These are phyloP conservation scores for Acmispon strigosus DNA, from an alignment of 306 rosid species.

Conservation along the genomic window DNA sequence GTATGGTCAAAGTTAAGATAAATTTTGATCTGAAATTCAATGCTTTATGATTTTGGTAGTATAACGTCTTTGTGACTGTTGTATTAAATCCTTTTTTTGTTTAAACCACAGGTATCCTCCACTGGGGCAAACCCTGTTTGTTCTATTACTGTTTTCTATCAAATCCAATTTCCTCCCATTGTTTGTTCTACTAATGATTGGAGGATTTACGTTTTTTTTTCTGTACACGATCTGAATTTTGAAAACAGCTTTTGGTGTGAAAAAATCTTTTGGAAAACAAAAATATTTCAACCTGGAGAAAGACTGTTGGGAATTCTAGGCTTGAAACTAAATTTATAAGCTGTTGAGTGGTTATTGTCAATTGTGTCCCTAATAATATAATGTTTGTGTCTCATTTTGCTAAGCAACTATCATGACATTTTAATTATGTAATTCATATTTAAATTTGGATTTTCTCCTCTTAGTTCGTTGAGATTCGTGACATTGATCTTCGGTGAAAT, in stretches of 20 bases:
- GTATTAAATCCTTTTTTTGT: neutral
- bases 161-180: neutral
- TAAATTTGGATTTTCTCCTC: neutral
- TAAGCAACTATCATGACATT: neutral
- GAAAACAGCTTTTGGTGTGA: neutral
- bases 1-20: neutral
- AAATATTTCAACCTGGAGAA: neutral
- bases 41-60: slow-evolving; percentile 3
- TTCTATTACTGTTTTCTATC: no score
- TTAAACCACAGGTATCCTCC: no score
- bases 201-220: neutral
- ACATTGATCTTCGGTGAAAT: neutral
- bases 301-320: neutral
- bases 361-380: neutral
- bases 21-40: neutral
- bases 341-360: neutral
- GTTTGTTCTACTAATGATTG: neutral
- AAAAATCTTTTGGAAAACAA: neutral
- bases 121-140: no score
- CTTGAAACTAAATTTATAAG: neutral
- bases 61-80: neutral
- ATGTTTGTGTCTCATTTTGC: neutral
- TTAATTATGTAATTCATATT: neutral
- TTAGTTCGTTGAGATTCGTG: neutral
- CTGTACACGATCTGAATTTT: neutral